A percentile compares a stretch with the other conserved stretches of the same genome.
Evolutionary conservation across 176 grass and related monocot genomes (phyloP).

Genomic region (bread wheat (Triticum aestivum)): IWGSC_CS_RefSeq_v2.1 NC_057796.1:225561069-225561568

Average conservation of each 20-base stretch:
- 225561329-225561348: not conserved
- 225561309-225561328: not conserved
- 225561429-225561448: slow-evolving; percentile 12
- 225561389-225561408: not conserved
- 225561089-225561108: not conserved
- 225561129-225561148: not conserved
- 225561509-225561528: not conserved
- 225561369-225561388: not conserved
- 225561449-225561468: not conserved
- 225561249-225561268: not conserved
- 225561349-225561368: too few species aligned
- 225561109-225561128: not conserved
- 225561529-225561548: not conserved
- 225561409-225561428: not conserved
- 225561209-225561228: not conserved
- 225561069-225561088: not conserved
- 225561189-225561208: not conserved
- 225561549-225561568: not conserved
- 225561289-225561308: not conserved
- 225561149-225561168: not conserved
- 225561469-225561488: slow-evolving; percentile 12
- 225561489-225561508: not conserved
- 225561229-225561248: not conserved
- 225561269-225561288: not conserved
- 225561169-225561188: not conserved